These are phyloP conservation scores for Boletellus ananas DNA, from an alignment of 768 basidiomycete genomes.

Conservation along the genomic window DNA sequence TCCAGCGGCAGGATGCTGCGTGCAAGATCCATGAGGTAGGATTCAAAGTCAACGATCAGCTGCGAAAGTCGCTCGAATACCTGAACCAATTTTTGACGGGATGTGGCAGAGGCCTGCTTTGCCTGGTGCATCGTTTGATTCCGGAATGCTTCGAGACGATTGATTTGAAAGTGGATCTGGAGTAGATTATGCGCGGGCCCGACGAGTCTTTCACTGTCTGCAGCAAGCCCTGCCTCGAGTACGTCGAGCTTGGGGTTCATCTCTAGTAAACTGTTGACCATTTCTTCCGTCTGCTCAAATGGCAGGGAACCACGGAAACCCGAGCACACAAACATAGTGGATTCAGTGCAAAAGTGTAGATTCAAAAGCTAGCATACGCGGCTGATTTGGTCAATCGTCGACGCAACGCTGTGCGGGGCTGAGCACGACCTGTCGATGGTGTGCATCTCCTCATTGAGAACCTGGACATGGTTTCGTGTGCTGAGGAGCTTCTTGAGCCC, in stretches of 20 bases:
- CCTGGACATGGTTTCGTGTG: slow-evolving; percentile 73
- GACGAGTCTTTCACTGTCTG: slow-evolving; percentile 71
- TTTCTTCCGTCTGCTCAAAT: slow-evolving; percentile 95
- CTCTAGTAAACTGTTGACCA: slow-evolving; percentile 89
- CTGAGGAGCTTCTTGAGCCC: slow-evolving; percentile 79
- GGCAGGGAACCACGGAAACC: slow-evolving; percentile 95
- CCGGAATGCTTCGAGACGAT: slow-evolving; percentile 87
- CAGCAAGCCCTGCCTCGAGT: slow-evolving; percentile 72
- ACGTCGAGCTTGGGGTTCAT: slow-evolving; percentile 83
- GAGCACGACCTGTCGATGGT: slow-evolving; percentile 71
- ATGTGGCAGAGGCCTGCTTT: slow-evolving; percentile 69
- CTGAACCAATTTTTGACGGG: slow-evolving; percentile 64
- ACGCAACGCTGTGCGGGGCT: slow-evolving; percentile 71
- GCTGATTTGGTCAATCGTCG: slow-evolving; percentile 94
- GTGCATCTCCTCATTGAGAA: slow-evolving; percentile 82
- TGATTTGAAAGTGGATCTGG: slow-evolving; percentile 85
- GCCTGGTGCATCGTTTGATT: slow-evolving; percentile 94
- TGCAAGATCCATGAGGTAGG: slow-evolving; percentile 75
- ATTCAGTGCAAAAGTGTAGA: not conserved
- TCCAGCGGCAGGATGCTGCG: slow-evolving; percentile 73
- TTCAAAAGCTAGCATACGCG: slow-evolving; percentile 53
- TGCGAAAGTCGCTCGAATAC: slow-evolving; percentile 74
- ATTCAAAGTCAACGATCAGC: slow-evolving; percentile 79
- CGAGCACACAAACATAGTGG: slow-evolving; percentile 38
- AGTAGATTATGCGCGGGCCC: slow-evolving; percentile 89